Evolutionary conservation across 345 rosid species (phyloP), one percentile per base, ranked within the genome.

Genomic region (Pugionium dolabratum): DNA sequence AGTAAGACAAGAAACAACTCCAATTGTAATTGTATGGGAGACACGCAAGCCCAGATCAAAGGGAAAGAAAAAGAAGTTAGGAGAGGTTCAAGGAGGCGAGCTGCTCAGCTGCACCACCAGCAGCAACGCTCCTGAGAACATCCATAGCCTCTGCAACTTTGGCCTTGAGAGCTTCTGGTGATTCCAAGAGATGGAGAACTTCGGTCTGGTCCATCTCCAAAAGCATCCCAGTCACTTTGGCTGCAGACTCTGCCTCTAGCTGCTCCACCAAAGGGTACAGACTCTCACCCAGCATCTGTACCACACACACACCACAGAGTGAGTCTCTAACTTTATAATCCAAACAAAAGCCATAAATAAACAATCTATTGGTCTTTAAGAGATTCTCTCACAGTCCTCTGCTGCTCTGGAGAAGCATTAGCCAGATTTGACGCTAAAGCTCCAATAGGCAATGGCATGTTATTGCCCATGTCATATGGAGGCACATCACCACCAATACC

Each of bases 171-270:
- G 97, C 91, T 40, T 89, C 98, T 8, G 98, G 97, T 49, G 98
- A 89, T 75, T 92, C 98, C 4, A 92, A 86, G 79, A 93, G 79
- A 79, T 90, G 98, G 62, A 93, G 62, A 60, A 93, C 96, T 82
- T 90, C 97, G 0, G 97, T 85, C 80, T 90, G 96, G 59, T 93
- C 98, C 98, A 93, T 93, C 83, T 93, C 98, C 72, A 93, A 77
- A 67, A 93, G 97, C 98, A 93, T 90, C 33, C 97, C 96, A 0
- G 98, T 88, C 56, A 93, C 98, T 73, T 93, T 93, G 42, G 97
- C 98, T 11, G 97, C 92, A 18, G 94, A 79, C 26, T 88, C 96
- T 46, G 86, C 84, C 78, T 93, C 96, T 59, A 93, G 83, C 78
- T 90, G 94, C 30, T 93, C 98, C 51, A 93, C 98, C 26, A 82